Percentiles rank a stretch among this genome's conserved stretches.
These are phyloP conservation scores for Biscutella laevigata DNA, from an alignment of 441 rosid genomes.

Conservation along the genomic window DNA sequence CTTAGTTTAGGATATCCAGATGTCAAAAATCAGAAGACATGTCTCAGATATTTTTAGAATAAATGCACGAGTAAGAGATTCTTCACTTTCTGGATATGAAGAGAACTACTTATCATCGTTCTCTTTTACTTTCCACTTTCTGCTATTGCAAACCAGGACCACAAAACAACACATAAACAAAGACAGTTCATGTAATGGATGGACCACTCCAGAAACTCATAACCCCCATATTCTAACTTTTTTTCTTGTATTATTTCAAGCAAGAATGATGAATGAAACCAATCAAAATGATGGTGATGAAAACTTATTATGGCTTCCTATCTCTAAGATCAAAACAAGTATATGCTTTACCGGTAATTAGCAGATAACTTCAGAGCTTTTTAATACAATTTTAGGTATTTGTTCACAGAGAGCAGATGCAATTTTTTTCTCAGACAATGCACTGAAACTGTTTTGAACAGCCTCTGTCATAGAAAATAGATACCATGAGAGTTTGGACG, in stretches of 20 bases:
- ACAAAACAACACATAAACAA: slow-evolving; percentile 24
- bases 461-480: background rate
- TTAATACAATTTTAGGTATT: background rate
- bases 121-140: slow-evolving; percentile 10
- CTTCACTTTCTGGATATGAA: slow-evolving; percentile 23
- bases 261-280: slow-evolving; percentile 11
- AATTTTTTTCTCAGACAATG: background rate
- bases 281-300: slow-evolving; percentile 16
- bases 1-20: slow-evolving; percentile 9
- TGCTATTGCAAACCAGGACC: slow-evolving; percentile 16
- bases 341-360: background rate
- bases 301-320: background rate
- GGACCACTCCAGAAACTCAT: slow-evolving; percentile 26
- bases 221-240: background rate
- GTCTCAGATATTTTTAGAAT: slow-evolving; percentile 17
- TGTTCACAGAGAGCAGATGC: background rate
- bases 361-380: background rate
- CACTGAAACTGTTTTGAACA: background rate
- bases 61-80: slow-evolving; percentile 25
- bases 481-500: background rate
- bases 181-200: slow-evolving; percentile 14
- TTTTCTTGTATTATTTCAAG: slow-evolving; percentile 4
- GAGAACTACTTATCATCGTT: slow-evolving; percentile 9
- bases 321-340: background rate
- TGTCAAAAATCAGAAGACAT: slow-evolving; percentile 13